Evolutionary conservation across 2,329 filamentous ascomycete species (phyloP).

Genomic region (Chaetomium sp.): DNA sequence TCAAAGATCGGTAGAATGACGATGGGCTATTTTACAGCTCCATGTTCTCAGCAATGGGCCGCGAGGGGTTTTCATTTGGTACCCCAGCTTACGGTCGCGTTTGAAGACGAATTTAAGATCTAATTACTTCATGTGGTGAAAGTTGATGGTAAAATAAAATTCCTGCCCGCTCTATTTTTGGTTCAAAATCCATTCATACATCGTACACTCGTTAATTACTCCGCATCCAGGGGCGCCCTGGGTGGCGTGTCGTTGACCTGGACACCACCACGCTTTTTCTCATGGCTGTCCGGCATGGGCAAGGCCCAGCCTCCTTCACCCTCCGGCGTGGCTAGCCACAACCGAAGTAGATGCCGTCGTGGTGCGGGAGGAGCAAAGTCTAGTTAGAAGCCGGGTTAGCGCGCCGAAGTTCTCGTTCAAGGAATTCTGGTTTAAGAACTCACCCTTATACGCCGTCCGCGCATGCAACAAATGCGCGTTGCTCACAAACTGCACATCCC

Average conservation of each 20-base stretch:
- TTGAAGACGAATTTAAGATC: too few relatives aligned
- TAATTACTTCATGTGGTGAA: too few relatives aligned
- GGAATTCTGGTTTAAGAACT: background rate
- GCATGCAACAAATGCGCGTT: slow-evolving; percentile 79
- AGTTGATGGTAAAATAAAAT: too few relatives aligned
- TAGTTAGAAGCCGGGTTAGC: slow-evolving; percentile 14
- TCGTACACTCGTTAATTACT: slow-evolving; percentile 41
- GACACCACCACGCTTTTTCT: slow-evolving; percentile 84
- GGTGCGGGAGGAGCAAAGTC: slow-evolving; percentile 59
- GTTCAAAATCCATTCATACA: background rate
- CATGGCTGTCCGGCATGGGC: slow-evolving; percentile 71
- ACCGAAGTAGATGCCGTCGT: slow-evolving; percentile 69
- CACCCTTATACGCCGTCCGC: slow-evolving; percentile 66
- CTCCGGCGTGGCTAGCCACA: slow-evolving; percentile 81
- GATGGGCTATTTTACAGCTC: too few relatives aligned
- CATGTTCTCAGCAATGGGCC: too few relatives aligned
- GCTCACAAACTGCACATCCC: slow-evolving; percentile 80
- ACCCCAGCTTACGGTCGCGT: too few relatives aligned
- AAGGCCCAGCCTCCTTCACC: slow-evolving; percentile 78
- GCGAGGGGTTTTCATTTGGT: too few relatives aligned
- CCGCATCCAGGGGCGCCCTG: slow-evolving; percentile 68
- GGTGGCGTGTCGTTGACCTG: slow-evolving; percentile 78
- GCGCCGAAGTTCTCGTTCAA: too few relatives aligned
- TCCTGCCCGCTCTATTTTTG: too few relatives aligned
- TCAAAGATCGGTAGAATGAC: too few relatives aligned